phyloP scores from a whole-genome alignment of 495 filamentous ascomycete genomes.

The Aspergillus carlsbadensis region DNA sequence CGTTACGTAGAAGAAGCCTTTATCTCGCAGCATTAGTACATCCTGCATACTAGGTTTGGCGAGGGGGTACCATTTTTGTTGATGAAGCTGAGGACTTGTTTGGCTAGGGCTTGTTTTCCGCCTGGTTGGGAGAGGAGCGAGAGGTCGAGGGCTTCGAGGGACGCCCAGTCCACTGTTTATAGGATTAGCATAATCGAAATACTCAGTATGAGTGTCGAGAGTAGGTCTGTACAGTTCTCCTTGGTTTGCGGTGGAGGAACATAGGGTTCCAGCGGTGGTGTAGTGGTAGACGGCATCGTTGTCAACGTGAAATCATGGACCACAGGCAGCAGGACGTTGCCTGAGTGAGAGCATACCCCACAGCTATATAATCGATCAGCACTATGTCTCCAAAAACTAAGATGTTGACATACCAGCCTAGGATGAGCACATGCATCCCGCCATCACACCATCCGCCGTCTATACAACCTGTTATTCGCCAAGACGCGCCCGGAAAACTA shows the following conservation, averaged over 20 bases:
- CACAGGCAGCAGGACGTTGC: too few relatives aligned
- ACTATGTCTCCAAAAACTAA: too few relatives aligned
- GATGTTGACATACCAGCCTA: too few relatives aligned
- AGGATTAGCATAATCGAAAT: neutral
- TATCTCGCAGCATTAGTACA: neutral
- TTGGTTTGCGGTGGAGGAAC: neutral
- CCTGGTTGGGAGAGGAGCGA: slow-evolving; percentile 46
- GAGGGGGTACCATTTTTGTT: neutral
- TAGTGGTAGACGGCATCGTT: neutral
- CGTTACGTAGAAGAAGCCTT: slow-evolving; percentile 52
- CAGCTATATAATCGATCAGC: too few relatives aligned
- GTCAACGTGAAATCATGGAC: too few relatives aligned
- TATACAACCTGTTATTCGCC: too few relatives aligned
- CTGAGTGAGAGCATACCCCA: too few relatives aligned
- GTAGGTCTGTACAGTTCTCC: neutral
- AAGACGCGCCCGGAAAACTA: too few relatives aligned
- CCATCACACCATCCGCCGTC: too few relatives aligned
- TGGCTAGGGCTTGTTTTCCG: slow-evolving; percentile 50
- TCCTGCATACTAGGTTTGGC: neutral
- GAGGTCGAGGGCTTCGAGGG: slow-evolving; percentile 52
- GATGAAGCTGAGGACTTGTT: slow-evolving; percentile 23
- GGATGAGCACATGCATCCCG: too few relatives aligned
- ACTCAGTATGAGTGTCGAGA: neutral
- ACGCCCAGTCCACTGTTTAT: slow-evolving; percentile 43
- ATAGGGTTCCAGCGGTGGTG: neutral